Conservation (phyloP, 192 early-diverging fungal species). For the Gorgonomyces haynaldii region DNA sequence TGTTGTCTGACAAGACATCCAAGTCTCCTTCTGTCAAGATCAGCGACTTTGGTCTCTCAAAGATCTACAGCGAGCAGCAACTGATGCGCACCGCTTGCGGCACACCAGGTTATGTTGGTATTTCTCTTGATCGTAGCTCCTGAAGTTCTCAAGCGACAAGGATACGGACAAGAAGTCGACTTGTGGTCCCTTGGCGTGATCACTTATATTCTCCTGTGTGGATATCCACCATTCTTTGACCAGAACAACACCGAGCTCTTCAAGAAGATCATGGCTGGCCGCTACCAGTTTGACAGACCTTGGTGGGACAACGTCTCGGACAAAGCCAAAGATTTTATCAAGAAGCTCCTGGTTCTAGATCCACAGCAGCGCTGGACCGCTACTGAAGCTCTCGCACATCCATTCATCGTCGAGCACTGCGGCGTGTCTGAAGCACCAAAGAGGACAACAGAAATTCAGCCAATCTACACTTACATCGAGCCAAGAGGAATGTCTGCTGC, state of each 20-base stretch:
- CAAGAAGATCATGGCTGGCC: constrained; percentile 55
- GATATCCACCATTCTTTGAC: constrained; percentile 74
- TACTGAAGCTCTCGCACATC: constrained; percentile 26
- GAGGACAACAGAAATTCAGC: not conserved
- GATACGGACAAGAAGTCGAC: constrained; percentile 67
- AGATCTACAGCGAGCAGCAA: constrained; percentile 50
- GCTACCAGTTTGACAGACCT: constrained; percentile 63
- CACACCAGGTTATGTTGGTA: constrained; percentile 65
- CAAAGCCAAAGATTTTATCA: constrained; percentile 54
- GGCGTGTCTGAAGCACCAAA: constrained; percentile 2
- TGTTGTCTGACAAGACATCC: constrained; percentile 36
- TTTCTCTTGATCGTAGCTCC: constrained; percentile 52
- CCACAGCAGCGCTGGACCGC: constrained; percentile 37
- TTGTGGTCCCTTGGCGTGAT: constrained; percentile 94
- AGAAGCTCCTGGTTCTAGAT: constrained; percentile 45
- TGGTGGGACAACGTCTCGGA: constrained; percentile 70
- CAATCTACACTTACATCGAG: not conserved
- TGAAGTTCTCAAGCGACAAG: constrained; percentile 63
- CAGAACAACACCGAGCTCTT: constrained; percentile 51
- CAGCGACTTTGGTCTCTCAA: constrained; percentile 92
- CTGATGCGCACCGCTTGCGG: constrained; percentile 74
- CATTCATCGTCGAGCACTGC: constrained; percentile 34
- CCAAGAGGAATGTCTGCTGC: not conserved
- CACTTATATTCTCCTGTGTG: constrained; percentile 83
- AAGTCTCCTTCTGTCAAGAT: constrained; percentile 63